Percentiles rank a stretch among this genome's conserved stretches.
Evolutionary conservation across 1,284 basidiomycete species (phyloP).

Genomic region (Papiliotrema flavescens): DNA sequence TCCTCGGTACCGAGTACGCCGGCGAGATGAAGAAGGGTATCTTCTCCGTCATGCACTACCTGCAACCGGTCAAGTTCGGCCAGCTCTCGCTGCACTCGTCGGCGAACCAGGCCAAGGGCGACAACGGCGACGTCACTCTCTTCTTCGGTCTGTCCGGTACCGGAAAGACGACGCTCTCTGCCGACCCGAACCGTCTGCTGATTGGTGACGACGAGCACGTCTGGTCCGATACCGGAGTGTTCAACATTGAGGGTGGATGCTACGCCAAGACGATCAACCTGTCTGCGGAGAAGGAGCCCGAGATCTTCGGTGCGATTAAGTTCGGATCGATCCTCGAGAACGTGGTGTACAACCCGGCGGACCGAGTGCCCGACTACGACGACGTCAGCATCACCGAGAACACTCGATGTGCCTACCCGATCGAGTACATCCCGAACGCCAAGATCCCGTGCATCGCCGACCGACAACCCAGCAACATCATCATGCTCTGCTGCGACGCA

Average conservation of each 20-base stretch:
- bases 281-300: conserved; percentile 90
- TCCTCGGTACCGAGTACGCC: conserved; percentile 98
- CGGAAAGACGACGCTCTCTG: conserved; percentile 95
- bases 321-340: conserved; percentile 98
- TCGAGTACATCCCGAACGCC: conserved; percentile 94
- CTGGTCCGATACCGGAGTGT: conserved; percentile 95
- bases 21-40: conserved; percentile 99
- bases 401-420: conserved; percentile 97
- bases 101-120: conserved; percentile 73
- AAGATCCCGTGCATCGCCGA: conserved; percentile 84
- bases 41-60: conserved; percentile 99
- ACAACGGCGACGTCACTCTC: conserved; percentile 87
- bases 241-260: conserved; percentile 99
- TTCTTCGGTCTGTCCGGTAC: conserved; percentile 99
- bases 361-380: conserved; percentile 89
- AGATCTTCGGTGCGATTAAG: conserved; percentile 93
- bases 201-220: conserved; percentile 98
- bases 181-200: conserved; percentile 82
- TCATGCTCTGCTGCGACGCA: conserved; percentile 97
- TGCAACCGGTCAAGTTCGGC: conserved; percentile 98
- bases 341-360: conserved; percentile 91
- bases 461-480: conserved; percentile 80
- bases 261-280: conserved; percentile 99
- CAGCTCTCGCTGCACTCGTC: conserved; percentile 99
- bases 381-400: conserved; percentile 97